Evolutionary conservation across 345 rosid genomes (phyloP), one percentile per base, ranked within the genome.

Genomic region (Murraya koenigii): DNA sequence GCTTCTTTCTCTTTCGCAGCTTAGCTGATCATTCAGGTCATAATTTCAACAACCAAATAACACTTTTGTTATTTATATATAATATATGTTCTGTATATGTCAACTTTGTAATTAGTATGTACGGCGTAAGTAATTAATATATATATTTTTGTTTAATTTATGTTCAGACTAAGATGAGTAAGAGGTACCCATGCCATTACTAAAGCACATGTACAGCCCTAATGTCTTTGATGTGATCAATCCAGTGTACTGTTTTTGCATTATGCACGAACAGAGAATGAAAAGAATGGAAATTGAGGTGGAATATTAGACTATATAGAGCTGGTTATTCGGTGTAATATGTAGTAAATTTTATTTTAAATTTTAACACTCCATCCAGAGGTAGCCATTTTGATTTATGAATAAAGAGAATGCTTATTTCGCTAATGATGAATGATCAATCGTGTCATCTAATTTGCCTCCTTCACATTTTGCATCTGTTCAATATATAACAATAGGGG

Each of bases 11-110:
- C 70, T 32, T 84, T 75, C 55, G 70, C 90, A 35, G 8, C 74
- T 10, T 85, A 84, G 85, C 49, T 88, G 65, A 90, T 90, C 19
- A 32, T 87, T 76, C 90, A 87, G 87, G 93, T 85, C 22, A 75
- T 39, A 39, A 39, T 39, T 39, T 39, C 47, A 41, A 41, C 47
- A 39, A 13, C 36, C 23, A 14, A 9, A 1, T 4, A 20, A 5
- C 15, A 60, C 58, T 54, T 60, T 30, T 10, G 59, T 55, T 60
- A 25, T 25, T 25, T 58, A n/a, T 4, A 58, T 58, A 23, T 23
- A n/a, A 0, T 41, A 11, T 14, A 41, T 41, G 10, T 41, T 41
- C 47, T 41, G 4, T n/a, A 58, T 58, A 60, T 60, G 1, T 11
- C 5, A 19, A 6, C 9, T 56, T 5, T 2, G 8, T 56, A 22